These are phyloP conservation scores for Ophiocordyceps camponoti-floridani DNA, from an alignment of 2,329 filamentous ascomycete genomes.

Conservation along the genomic window DNA sequence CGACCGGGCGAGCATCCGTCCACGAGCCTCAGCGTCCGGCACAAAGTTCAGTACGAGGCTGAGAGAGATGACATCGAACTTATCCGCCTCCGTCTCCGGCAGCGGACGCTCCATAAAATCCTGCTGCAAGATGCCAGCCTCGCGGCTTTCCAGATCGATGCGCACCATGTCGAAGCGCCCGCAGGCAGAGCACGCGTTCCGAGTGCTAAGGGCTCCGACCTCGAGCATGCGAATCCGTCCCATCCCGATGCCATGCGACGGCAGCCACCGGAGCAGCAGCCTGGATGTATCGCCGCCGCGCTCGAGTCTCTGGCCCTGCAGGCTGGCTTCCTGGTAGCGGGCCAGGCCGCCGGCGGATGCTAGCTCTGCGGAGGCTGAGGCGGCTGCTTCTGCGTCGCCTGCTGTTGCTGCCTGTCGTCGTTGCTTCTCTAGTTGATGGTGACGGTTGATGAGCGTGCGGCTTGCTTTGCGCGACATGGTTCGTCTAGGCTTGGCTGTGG, in stretches of 20 bases:
- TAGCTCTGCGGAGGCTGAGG: conserved; percentile 33
- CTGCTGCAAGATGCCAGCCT: conserved; percentile 63
- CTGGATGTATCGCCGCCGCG: conserved; percentile 50
- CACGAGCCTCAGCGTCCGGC: conserved; percentile 54
- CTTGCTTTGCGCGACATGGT: conserved; percentile 49
- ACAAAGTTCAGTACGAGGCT: conserved; percentile 93
- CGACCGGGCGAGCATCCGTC: conserved; percentile 70
- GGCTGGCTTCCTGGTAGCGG: conserved; percentile 47
- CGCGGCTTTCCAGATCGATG: conserved; percentile 84
- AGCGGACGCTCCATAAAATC: conserved; percentile 85
- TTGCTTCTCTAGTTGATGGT: conserved; percentile 47
- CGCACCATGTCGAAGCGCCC: conserved; percentile 54
- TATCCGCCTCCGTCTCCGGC: conserved; percentile 40
- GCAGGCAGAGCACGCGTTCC: conserved; percentile 67
- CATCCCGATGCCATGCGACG: conserved; percentile 8
- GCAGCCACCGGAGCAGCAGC: conserved; percentile 45
- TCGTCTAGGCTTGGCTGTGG: conserved; percentile 29
- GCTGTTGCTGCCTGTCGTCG: conserved; percentile 33
- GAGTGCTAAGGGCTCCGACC: conserved; percentile 69
- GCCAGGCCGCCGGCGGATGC: conserved; percentile 40
- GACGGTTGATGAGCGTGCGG: conserved; percentile 44
- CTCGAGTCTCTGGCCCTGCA: conserved; percentile 48
- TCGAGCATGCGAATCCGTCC: conserved; percentile 53
- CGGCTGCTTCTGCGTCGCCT: conserved; percentile 29
- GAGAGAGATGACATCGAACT: conserved; percentile 80